A percentile compares a stretch with the other conserved stretches of the same genome.
Evolutionary conservation across 176 grass and related monocot species (phyloP).

Genomic region (Chrysopogon serrulatus): DNA sequence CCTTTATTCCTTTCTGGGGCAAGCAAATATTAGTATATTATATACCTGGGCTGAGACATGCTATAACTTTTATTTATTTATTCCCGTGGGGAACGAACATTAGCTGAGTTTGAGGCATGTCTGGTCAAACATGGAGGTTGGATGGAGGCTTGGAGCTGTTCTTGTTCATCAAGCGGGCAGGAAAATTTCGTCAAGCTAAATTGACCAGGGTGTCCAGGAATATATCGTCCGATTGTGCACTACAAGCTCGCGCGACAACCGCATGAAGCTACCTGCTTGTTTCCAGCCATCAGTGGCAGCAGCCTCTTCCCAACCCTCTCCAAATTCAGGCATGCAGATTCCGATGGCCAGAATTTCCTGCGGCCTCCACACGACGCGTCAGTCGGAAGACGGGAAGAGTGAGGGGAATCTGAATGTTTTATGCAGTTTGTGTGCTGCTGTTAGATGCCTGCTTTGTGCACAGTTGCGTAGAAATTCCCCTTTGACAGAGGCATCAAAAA

Average conservation of each 20-base stretch:
- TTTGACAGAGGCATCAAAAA: neutral
- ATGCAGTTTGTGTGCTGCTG: neutral
- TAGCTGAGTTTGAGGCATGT: neutral
- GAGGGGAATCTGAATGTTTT: conserved; percentile 34
- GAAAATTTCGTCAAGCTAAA: neutral
- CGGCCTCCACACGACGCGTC: neutral
- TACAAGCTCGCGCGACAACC: conserved; percentile 20
- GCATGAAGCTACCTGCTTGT: conserved; percentile 26
- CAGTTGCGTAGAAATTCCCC: conserved; percentile 8
- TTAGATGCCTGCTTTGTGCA: neutral
- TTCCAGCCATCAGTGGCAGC: conserved; percentile 26
- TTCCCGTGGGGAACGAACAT: neutral
- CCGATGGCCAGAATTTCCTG: conserved; percentile 28
- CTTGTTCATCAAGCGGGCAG: neutral
- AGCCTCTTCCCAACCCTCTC: neutral
- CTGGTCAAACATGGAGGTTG: neutral
- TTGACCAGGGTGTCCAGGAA: neutral
- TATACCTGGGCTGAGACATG: conserved; percentile 4
- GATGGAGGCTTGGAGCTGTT: neutral
- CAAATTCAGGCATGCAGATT: neutral
- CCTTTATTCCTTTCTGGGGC: neutral
- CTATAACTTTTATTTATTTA: neutral
- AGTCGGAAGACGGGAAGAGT: neutral
- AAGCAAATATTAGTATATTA: neutral
- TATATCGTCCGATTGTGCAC: neutral